Base-by-base conservation (phyloP, 495 filamentous ascomycete species). In the Penicillium chermesinum region DNA sequence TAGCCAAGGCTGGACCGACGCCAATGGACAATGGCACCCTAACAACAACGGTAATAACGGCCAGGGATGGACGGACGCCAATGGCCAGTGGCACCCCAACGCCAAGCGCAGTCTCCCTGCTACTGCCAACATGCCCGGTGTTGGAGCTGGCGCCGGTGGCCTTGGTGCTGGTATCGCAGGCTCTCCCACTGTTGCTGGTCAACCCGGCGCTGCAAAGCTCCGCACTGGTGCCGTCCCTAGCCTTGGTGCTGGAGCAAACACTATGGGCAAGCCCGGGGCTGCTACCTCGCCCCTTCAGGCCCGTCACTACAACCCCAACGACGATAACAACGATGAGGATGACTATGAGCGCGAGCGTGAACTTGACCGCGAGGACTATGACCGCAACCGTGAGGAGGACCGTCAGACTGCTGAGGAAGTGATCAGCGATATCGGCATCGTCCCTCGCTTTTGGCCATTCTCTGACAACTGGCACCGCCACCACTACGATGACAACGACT, bases 81-180 rank as follows among this genome's bases (percentile, higher is more conserved):
- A 58, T 13, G 55, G 51, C 12, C 47, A 58, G 15, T 58, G 55
- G 55, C 55, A 58, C 45, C 27, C 39, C 19, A 52, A 46, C 18
- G 48, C 55, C 30, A 61, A 58, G 55, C 55, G 55, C 34, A 38
- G 42, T 25, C 1, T 46, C 32, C 27, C 44, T 30, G 7, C 20
- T 20, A 18, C 27, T 30, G 34, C 36, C 13, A 17, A 34, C 25
- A 14, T 17, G 7, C 34, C 38, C 15, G 47, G 20, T 16, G 43
- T 20, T 35, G 48, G 45, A 18, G n/a, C 44, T 47, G 39, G 34
- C 32, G 39, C 30, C 9, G 37, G 40, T 22, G 33, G 30, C 8
- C 42, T 44, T 17, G 37, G 41, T 44, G 34, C 47, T 14, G 38
- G 25, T 0, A n/a, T 21, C 9, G 30, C 17, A 7, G 8, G 9